Percentiles rank a stretch among this genome's conserved stretches.
Evolutionary conservation across 208 protist genomes (phyloP).

Genomic region (Angomonas deanei): DNA sequence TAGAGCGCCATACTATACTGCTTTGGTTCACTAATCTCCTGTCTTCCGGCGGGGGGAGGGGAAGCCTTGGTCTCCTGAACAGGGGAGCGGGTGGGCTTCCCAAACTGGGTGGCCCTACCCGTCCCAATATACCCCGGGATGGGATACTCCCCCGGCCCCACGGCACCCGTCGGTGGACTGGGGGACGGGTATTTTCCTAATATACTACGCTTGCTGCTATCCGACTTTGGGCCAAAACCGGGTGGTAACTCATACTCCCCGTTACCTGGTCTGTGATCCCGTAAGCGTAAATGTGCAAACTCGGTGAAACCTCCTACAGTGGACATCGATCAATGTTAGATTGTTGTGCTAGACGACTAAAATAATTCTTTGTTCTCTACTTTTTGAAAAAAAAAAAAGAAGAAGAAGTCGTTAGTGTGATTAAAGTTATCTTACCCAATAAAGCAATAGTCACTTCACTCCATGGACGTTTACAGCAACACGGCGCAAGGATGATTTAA

Average conservation of each 20-base stretch:
- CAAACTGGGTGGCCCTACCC: slow-evolving; percentile 43
- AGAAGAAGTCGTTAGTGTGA: not conserved
- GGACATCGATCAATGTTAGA: slow-evolving; percentile 3
- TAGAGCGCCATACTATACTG: slow-evolving; percentile 66
- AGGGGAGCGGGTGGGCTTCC: not conserved
- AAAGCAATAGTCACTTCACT: not conserved
- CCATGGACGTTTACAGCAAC: not conserved
- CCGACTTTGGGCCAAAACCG: slow-evolving; percentile 27
- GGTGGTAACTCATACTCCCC: slow-evolving; percentile 58
- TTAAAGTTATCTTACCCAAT: not conserved
- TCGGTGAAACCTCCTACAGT: slow-evolving; percentile 52
- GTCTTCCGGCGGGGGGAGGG: not conserved
- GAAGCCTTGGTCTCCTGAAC: not conserved
- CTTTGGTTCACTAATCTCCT: slow-evolving; percentile 23
- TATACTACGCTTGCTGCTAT: slow-evolving; percentile 39
- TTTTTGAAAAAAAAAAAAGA: slow-evolving; percentile 15
- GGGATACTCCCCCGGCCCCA: slow-evolving; percentile 57
- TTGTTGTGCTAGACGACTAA: too few relatives aligned
- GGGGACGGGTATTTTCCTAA: slow-evolving; percentile 27
- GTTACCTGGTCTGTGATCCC: slow-evolving; percentile 62
- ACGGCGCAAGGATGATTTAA: not conserved
- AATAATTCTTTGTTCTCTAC: not conserved
- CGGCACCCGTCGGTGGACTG: not conserved
- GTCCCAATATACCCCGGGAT: slow-evolving; percentile 57
- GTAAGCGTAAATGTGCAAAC: slow-evolving; percentile 69